Evolutionary conservation across 768 basidiomycete species (phyloP).

Genomic region (Lactarius tabidus): DNA sequence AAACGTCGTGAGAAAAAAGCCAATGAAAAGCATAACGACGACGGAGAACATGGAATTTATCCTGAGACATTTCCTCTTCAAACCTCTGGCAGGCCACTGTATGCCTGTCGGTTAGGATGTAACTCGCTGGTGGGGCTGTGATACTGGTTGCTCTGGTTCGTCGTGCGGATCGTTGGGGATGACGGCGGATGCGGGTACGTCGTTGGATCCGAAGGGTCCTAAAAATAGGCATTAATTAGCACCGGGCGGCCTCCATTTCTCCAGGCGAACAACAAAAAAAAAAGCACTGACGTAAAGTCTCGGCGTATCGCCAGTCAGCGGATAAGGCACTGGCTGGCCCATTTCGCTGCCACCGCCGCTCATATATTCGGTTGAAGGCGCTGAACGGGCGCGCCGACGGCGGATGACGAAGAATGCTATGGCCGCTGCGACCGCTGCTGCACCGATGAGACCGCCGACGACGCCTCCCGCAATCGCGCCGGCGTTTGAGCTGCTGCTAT

Average conservation of each 20-base stretch:
- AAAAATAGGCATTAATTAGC: neutral
- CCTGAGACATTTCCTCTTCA: neutral
- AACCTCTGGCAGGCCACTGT: constrained; percentile 22
- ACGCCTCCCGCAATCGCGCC: constrained; percentile 67
- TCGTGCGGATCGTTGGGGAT: constrained; percentile 18
- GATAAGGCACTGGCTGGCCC: neutral
- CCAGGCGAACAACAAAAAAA: neutral
- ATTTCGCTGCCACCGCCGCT: constrained; percentile 1
- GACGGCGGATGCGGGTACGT: constrained; percentile 18
- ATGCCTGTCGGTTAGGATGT: constrained; percentile 9
- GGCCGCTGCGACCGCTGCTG: constrained; percentile 40
- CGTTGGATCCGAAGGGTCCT: constrained; percentile 27
- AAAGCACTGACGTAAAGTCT: constrained; percentile 18
- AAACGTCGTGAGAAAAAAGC: neutral
- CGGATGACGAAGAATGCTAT: constrained; percentile 39
- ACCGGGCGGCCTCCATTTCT: neutral
- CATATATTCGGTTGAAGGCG: constrained; percentile 26
- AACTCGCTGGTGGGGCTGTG: constrained; percentile 1
- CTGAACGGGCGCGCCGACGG: constrained; percentile 30
- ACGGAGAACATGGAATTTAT: no score
- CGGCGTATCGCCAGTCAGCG: constrained; percentile 6
- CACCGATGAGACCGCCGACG: constrained; percentile 48
- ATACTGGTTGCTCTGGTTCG: neutral
- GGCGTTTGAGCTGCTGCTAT: constrained; percentile 33
- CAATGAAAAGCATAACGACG: neutral